These are phyloP conservation scores for Allomyces javanicus DNA, from an alignment of 192 early-diverging fungal species.

Conservation along the genomic window DNA sequence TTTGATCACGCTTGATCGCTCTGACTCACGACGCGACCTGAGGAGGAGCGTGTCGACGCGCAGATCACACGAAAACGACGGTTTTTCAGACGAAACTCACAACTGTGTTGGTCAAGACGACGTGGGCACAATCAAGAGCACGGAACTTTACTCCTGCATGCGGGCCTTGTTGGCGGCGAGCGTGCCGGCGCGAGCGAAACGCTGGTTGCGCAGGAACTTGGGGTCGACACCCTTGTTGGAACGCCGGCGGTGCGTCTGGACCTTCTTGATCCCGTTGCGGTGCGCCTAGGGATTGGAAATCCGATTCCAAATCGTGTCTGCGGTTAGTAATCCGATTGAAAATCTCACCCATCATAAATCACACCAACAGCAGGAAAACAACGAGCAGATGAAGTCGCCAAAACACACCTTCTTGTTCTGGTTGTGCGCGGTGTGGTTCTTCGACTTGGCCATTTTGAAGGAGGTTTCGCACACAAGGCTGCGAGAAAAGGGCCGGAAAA, in stretches of 20 bases:
- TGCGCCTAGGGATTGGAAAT: no score
- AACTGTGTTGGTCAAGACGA: no score
- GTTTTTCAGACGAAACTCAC: no score
- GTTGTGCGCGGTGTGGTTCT: slow-evolving; percentile 99
- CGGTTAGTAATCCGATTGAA: slow-evolving; percentile 9
- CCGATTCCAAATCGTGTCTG: no score
- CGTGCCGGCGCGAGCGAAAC: slow-evolving; percentile 70
- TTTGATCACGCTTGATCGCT: no score
- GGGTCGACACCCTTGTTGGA: slow-evolving; percentile 23
- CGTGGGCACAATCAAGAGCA: no score
- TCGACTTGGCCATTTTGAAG: slow-evolving; percentile 60
- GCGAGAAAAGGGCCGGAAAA: no score
- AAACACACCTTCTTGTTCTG: slow-evolving; percentile 48
- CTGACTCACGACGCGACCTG: no score
- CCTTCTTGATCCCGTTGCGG: slow-evolving; percentile 99
- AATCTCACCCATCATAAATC: neutral
- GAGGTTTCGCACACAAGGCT: neutral
- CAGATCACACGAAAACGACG: no score
- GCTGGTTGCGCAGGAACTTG: slow-evolving; percentile 97
- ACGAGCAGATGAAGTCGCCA: no score
- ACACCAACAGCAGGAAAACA: no score
- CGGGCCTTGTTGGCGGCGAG: slow-evolving; percentile 27
- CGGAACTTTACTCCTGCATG: slow-evolving; percentile 3
- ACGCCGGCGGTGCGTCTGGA: neutral
- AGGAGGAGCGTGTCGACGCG: no score